Evolutionary conservation across 192 early-diverging fungal species (phyloP).

Genomic region (Entomortierella chlamydospora): DNA sequence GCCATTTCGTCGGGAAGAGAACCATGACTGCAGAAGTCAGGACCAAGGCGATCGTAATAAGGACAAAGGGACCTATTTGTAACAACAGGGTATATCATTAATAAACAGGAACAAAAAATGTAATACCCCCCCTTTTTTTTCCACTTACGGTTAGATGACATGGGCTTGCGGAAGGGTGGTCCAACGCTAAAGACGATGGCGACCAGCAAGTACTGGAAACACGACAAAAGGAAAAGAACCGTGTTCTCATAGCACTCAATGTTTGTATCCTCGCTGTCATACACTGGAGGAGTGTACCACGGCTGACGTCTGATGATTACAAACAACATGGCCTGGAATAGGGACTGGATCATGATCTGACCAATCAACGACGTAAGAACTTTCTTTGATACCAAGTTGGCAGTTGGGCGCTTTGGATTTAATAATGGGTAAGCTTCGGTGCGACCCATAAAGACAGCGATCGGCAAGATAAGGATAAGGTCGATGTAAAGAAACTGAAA

Average conservation of each 20-base stretch:
- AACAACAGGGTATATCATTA: too few relatives aligned
- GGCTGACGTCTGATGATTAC: constrained; percentile 76
- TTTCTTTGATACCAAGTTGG: constrained; percentile 88
- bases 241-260: constrained; percentile 92
- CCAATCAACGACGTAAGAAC: constrained; percentile 92
- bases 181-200: constrained; percentile 97
- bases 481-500: constrained; percentile 98
- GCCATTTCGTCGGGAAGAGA: constrained; percentile 63
- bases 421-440: constrained; percentile 82
- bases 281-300: constrained; percentile 69
- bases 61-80: constrained; percentile 70
- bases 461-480: constrained; percentile 89
- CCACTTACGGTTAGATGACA: constrained; percentile 89
- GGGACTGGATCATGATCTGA: constrained; percentile 85
- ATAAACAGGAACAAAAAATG: constrained; percentile 48
- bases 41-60: constrained; percentile 69
- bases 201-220: constrained; percentile 93
- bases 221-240: constrained; percentile 88
- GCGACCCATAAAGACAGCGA: constrained; percentile 92
- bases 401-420: constrained; percentile 86
- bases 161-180: constrained; percentile 90
- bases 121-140: too few relatives aligned
- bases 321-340: constrained; percentile 84
- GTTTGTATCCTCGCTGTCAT: constrained; percentile 74
- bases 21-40: constrained; percentile 61